Evolutionary conservation across 805 yeast genomes (phyloP).

Genomic region (Diddensiella santjacobensis): DNA sequence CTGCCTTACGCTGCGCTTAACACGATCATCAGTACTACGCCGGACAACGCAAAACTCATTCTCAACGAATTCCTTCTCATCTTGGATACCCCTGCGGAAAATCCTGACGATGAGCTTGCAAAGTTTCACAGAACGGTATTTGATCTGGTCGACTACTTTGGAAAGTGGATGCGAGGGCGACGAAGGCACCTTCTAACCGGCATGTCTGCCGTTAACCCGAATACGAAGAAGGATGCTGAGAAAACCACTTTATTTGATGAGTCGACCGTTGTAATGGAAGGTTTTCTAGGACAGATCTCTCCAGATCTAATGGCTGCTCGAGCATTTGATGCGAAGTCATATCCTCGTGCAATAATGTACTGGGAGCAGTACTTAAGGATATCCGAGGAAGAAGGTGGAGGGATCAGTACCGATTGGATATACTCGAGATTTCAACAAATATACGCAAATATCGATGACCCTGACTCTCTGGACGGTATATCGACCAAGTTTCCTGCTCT

Average conservation of each 20-base stretch:
- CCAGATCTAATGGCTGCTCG: constrained; percentile 68
- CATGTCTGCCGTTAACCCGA: background rate
- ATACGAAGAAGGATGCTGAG: constrained; percentile 3
- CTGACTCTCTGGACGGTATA: constrained; percentile 86
- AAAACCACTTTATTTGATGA: constrained; percentile 26
- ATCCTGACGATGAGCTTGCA: constrained; percentile 47
- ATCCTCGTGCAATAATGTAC: constrained; percentile 81
- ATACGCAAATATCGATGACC: constrained; percentile 83
- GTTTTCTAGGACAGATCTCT: constrained; percentile 55
- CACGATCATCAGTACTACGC: constrained; percentile 49
- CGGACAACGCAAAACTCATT: constrained; percentile 41
- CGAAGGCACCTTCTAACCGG: constrained; percentile 15
- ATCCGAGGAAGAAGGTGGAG: constrained; percentile 30
- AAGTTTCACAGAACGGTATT: constrained; percentile 75
- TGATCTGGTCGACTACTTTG: constrained; percentile 74
- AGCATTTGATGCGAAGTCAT: constrained; percentile 78
- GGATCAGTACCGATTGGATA: constrained; percentile 29
- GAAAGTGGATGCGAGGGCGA: constrained; percentile 56
- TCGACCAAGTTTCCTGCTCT: constrained; percentile 60
- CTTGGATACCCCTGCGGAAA: constrained; percentile 45
- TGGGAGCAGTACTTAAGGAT: constrained; percentile 69
- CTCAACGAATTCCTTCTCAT: constrained; percentile 58
- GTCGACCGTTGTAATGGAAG: constrained; percentile 14
- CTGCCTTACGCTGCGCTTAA: constrained; percentile 74
- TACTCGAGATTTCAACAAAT: constrained; percentile 55